Base-by-base conservation (phyloP, 495 filamentous ascomycete species). In the Beverwykella pulmonaria region DNA sequence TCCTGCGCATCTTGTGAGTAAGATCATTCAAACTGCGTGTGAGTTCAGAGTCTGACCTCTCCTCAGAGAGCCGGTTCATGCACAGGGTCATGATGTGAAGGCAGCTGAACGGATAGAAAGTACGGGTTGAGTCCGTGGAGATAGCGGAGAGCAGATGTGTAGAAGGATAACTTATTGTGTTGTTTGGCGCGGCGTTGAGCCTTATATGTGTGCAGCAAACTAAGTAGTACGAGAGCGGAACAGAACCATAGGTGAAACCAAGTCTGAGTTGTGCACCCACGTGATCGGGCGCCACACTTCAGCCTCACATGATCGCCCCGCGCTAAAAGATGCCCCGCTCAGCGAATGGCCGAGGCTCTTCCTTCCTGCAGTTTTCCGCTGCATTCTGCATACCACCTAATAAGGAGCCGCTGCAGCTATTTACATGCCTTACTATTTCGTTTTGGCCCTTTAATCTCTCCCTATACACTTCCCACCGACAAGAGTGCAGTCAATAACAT, bases 31-130 rank as follows among this genome's bases (percentile, higher is more conserved):
- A 29, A 4, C 7, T 57, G 17, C 10, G 14, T 17, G 19, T 2
- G 32, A 15, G 20, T 22, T n/a, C 25, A 1, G 54, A 39, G 25
- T 29, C 75, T 10, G 84, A 94, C 92, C 92, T 84, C 80, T 98
- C 93, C 76, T 98, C 93, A 57, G 91, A 89, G 19, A 98, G 82
- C 34, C 93, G 87, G 75, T 94, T 95, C 73, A 87, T 84, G 75
- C 92, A 95, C 26, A 97, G 86, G 53, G 92, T 88, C 93, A 97
- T 97, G 41, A 59, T 54, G 32, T 48, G 30, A 36, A 32, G 50
- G 65, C 39, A 27, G 52, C 57, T 19, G 54, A 50, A 55, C 53
- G 26, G 32, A 17, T 15, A 34, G 30, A 1, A 19, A 26, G 5
- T 23, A 8, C 48, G 25, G 32, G 39, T 27, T 2, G 30, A 14